A percentile compares a stretch with the other conserved stretches of the same genome.
Evolutionary conservation across 495 filamentous ascomycete species (phyloP).

Genomic region (Aspergillus affinis): DNA sequence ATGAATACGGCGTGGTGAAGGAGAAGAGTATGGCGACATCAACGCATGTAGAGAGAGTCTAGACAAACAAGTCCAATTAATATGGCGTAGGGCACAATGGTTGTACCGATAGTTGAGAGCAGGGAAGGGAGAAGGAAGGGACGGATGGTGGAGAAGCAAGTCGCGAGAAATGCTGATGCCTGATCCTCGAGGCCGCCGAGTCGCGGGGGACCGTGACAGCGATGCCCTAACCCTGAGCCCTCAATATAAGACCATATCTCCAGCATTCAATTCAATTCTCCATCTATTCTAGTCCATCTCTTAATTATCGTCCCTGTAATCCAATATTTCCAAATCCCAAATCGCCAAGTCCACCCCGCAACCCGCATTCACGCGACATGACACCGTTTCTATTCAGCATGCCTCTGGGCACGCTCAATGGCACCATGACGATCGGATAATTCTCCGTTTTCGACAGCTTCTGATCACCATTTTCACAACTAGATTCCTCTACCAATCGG

Average conservation of each 20-base stretch:
- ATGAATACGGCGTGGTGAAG: background rate
- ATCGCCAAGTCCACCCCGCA: background rate
- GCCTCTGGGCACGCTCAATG: too few species aligned
- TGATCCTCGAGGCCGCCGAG: background rate
- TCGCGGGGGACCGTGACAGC: background rate
- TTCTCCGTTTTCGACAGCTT: background rate
- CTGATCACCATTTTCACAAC: background rate
- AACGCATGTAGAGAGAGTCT: conserved; percentile 3
- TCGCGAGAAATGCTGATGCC: conserved; percentile 5
- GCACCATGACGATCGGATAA: background rate
- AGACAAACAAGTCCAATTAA: background rate
- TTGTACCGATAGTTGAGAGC: background rate
- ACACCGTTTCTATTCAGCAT: background rate
- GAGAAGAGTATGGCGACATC: background rate
- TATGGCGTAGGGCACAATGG: too few species aligned
- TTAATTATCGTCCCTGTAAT: background rate
- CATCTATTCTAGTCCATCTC: background rate
- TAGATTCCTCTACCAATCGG: background rate
- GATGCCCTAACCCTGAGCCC: conserved; percentile 8
- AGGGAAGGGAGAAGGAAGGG: background rate
- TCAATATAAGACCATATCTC: background rate
- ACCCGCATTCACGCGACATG: background rate
- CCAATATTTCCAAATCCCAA: too few species aligned
- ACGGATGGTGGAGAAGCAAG: background rate
- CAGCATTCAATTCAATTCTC: background rate